Percentiles rank a stretch among this genome's conserved stretches.
phyloP scores from a whole-genome alignment of 2,329 filamentous ascomycete species.

The Trichothecium roseum region DNA sequence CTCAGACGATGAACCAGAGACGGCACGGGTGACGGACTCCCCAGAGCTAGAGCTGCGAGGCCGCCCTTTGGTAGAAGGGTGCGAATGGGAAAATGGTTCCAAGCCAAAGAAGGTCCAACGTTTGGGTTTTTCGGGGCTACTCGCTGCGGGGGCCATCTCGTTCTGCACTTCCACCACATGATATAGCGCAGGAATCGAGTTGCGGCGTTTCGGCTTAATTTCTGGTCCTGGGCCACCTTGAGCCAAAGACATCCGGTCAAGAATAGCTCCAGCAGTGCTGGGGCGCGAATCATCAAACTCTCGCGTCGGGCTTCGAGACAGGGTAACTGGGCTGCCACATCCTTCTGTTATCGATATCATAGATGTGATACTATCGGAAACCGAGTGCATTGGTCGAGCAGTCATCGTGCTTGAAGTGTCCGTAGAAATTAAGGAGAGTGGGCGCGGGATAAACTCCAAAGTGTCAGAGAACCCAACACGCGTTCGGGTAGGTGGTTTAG shows the following conservation, averaged over 20 bases:
- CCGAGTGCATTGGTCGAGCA: conserved; percentile 57
- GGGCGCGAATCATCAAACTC: conserved; percentile 44
- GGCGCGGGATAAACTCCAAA: conserved; percentile 73
- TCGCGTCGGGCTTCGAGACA: conserved; percentile 28
- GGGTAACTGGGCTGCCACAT: conserved; percentile 25
- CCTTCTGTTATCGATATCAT: conserved; percentile 51
- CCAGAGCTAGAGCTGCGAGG: conserved; percentile 36
- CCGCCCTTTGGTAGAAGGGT: conserved; percentile 35
- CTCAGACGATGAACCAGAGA: conserved; percentile 22
- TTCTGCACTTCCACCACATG: conserved; percentile 25
- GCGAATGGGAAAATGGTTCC: conserved; percentile 37
- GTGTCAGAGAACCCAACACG: conserved; percentile 78
- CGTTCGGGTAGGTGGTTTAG: conserved; percentile 36
- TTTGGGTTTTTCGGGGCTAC: conserved; percentile 40
- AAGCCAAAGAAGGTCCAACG: conserved; percentile 54
- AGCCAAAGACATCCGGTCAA: conserved; percentile 35
- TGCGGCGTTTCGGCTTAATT: conserved; percentile 37
- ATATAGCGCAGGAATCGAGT: conserved; percentile 47
- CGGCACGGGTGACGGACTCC: conserved; percentile 22
- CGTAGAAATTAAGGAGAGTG: conserved; percentile 73
- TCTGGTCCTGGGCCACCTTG: conserved; percentile 7
- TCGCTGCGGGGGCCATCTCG: conserved; percentile 27
- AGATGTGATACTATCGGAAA: conserved; percentile 73
- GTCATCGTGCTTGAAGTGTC: conserved; percentile 74
- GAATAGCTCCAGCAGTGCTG: conserved; percentile 60